These are phyloP conservation scores for Dipteronia dyeriana DNA, from an alignment of 345 rosid genomes.

Conservation along the genomic window DNA sequence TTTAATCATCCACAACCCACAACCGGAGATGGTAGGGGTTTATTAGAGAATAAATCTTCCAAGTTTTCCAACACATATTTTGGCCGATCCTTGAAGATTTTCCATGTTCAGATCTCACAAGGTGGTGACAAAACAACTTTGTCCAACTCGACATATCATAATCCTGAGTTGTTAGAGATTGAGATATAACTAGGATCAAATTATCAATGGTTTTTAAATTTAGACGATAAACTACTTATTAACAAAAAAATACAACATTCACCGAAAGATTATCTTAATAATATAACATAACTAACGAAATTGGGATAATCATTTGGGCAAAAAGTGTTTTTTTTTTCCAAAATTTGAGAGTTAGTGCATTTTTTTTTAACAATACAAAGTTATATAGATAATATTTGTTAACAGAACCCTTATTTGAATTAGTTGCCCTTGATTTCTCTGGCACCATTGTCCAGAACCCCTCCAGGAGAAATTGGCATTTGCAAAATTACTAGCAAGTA, in stretches of 20 bases:
- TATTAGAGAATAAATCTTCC: conserved; percentile 49
- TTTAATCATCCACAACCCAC: background rate
- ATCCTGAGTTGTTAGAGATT: too few relatives aligned
- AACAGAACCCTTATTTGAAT: background rate
- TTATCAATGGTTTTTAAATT: too few relatives aligned
- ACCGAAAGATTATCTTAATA: too few relatives aligned
- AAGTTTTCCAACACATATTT: conserved; percentile 43
- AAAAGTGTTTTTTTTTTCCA: too few relatives aligned
- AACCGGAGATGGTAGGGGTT: conserved; percentile 38
- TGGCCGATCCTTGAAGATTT: conserved; percentile 28
- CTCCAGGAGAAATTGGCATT: too few relatives aligned
- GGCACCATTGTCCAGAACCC: too few relatives aligned
- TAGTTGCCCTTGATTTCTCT: background rate
- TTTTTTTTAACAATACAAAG: too few relatives aligned
- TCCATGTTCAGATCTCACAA: conserved; percentile 37
- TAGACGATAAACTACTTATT: background rate
- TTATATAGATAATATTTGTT: too few relatives aligned
- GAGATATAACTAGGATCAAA: too few relatives aligned
- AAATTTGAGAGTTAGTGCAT: too few relatives aligned
- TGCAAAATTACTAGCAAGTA: background rate
- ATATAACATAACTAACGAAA: too few relatives aligned
- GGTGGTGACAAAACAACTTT: conserved; percentile 46
- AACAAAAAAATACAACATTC: background rate
- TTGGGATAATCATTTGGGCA: too few relatives aligned
- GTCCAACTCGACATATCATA: conserved; percentile 25